A percentile compares a stretch with the other conserved stretches of the same genome.
These are phyloP conservation scores for Litsea cubeba DNA, from an alignment of 164 flowering plant genomes.

Conservation along the genomic window DNA sequence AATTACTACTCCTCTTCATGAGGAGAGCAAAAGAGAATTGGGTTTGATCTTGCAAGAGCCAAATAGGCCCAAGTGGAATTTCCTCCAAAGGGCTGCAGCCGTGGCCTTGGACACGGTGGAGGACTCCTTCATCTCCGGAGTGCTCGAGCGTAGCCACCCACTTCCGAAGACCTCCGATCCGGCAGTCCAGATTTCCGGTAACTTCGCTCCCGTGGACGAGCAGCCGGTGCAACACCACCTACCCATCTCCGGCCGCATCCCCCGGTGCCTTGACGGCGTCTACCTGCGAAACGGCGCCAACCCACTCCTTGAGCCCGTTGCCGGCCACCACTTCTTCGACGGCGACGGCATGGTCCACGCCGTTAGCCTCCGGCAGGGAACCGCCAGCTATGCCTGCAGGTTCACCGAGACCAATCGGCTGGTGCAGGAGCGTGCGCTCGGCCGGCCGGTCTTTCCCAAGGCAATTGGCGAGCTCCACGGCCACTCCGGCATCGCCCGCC, in stretches of 20 bases:
- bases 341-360: constrained; percentile 93
- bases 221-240: constrained; percentile 42
- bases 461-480: constrained; percentile 96
- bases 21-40: not conserved
- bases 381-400: constrained; percentile 68
- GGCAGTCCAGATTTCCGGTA: constrained; percentile 58
- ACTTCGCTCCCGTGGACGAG: constrained; percentile 74
- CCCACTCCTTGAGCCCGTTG: constrained; percentile 55
- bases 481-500: constrained; percentile 75
- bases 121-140: constrained; percentile 36
- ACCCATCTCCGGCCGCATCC: constrained; percentile 50
- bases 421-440: constrained; percentile 55
- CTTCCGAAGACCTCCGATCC: constrained; percentile 82
- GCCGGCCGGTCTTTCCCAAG: constrained; percentile 80
- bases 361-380: constrained; percentile 36
- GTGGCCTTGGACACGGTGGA: constrained; percentile 54
- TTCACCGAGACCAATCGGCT: constrained; percentile 66
- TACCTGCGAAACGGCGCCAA: constrained; percentile 85
- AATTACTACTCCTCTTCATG: not conserved
- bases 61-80: constrained; percentile 37
- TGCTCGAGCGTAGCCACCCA: constrained; percentile 35
- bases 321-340: constrained; percentile 88
- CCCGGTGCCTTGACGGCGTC: constrained; percentile 56
- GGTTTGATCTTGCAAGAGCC: not conserved
- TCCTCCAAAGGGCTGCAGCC: constrained; percentile 55